Evolutionary conservation across 202 grass and related monocot genomes (phyloP).

Genomic region (Zoysia matrella): DNA sequence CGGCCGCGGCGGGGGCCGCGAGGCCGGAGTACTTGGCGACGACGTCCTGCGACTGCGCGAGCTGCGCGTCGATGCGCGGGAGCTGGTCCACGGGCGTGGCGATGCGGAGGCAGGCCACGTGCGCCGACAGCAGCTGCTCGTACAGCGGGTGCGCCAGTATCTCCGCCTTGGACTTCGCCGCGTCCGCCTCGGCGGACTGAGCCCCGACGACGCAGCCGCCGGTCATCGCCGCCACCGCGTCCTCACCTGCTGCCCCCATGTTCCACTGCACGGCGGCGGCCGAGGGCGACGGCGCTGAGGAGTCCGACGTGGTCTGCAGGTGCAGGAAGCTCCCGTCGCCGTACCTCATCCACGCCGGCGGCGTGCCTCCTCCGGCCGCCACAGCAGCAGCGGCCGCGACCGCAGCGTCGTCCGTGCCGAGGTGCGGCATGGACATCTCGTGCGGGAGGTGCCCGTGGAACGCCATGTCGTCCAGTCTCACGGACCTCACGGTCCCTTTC

Average conservation of each 20-base stretch:
- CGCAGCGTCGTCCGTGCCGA: slow-evolving; percentile 48
- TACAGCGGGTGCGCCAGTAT: slow-evolving; percentile 73
- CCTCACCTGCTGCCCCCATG: slow-evolving; percentile 26
- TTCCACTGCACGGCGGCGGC: slow-evolving; percentile 28
- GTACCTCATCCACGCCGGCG: slow-evolving; percentile 63
- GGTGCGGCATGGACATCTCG: slow-evolving; percentile 62
- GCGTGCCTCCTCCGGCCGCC: slow-evolving; percentile 22
- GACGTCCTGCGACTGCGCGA: slow-evolving; percentile 70
- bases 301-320: slow-evolving; percentile 70
- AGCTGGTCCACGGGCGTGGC: slow-evolving; percentile 86
- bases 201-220: slow-evolving; percentile 34
- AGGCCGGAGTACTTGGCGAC: slow-evolving; percentile 66
- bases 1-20: slow-evolving; percentile 30
- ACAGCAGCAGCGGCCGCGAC: slow-evolving; percentile 34
- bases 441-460: slow-evolving; percentile 66
- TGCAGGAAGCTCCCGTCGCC: slow-evolving; percentile 73
- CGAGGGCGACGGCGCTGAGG: slow-evolving; percentile 45
- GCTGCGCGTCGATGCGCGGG: slow-evolving; percentile 75
- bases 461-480: slow-evolving; percentile 45
- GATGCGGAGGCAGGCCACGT: slow-evolving; percentile 80
- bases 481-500: background rate
- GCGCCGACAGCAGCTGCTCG: slow-evolving; percentile 85
- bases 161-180: slow-evolving; percentile 66
- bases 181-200: slow-evolving; percentile 47
- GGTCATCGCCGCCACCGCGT: slow-evolving; percentile 27